phyloP scores from a whole-genome alignment of 192 early-diverging fungal genomes.

The Obelidium mucronatum region DNA sequence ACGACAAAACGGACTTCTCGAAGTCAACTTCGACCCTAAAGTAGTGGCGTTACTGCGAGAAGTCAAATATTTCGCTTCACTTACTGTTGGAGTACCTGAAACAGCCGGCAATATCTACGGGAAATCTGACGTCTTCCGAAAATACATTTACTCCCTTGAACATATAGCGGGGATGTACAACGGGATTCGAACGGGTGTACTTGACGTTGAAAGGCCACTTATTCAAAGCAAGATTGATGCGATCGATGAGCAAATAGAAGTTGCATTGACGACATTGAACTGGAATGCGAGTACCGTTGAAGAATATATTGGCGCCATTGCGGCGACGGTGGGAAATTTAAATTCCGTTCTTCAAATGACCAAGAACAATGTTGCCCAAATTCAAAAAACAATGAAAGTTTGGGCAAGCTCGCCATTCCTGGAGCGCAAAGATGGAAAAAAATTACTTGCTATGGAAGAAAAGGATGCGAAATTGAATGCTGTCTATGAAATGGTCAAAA shows the following conservation, averaged over 20 bases:
- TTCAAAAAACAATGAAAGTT: conserved; percentile 68
- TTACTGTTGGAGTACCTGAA: conserved; percentile 54
- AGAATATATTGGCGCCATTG: conserved; percentile 59
- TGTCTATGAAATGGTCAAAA: conserved; percentile 60
- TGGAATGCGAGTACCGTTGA: conserved; percentile 65
- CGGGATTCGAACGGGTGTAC: conserved; percentile 57
- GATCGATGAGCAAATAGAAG: conserved; percentile 65
- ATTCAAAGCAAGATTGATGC: conserved; percentile 57
- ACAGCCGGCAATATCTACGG: conserved; percentile 60
- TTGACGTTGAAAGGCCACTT: conserved; percentile 67
- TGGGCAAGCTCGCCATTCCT: conserved; percentile 64
- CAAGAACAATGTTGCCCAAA: conserved; percentile 69
- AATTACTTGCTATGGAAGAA: conserved; percentile 69
- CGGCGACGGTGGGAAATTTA: conserved; percentile 59
- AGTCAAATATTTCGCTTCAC: conserved; percentile 66
- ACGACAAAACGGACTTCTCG: conserved; percentile 47
- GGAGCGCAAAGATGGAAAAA: conserved; percentile 69
- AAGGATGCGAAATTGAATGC: conserved; percentile 63
- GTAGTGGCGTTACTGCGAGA: conserved; percentile 72
- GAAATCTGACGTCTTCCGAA: conserved; percentile 66
- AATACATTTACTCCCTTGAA: conserved; percentile 67
- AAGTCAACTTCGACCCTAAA: conserved; percentile 74
- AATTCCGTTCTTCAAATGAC: conserved; percentile 59
- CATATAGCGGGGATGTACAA: conserved; percentile 66
- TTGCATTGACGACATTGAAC: conserved; percentile 60